Percentiles rank a stretch among this genome's conserved stretches.
Evolutionary conservation across 257 asterid genomes (phyloP).

Genomic region (Rehmannia glutinosa): DNA sequence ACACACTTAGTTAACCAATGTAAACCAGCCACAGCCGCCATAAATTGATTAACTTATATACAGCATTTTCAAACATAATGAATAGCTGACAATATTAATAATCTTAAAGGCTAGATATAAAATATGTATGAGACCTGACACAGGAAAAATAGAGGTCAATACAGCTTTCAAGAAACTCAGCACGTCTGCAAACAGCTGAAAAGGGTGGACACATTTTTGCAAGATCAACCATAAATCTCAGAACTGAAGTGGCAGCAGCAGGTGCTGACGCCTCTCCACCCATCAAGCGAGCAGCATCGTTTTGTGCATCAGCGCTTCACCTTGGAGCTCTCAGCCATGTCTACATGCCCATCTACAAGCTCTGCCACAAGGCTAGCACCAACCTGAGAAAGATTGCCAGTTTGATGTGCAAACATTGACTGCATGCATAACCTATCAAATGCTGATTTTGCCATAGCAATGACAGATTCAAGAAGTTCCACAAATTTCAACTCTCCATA

Average conservation of each 20-base stretch:
- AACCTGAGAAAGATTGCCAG: constrained; percentile 82
- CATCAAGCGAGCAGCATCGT: constrained; percentile 99
- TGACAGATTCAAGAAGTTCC: constrained; percentile 82
- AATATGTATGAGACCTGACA: constrained; percentile 59
- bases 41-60: constrained; percentile 4
- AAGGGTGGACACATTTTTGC: constrained; percentile 98
- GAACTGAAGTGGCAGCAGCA: constrained; percentile 96
- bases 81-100: not conserved
- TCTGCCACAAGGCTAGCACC: constrained; percentile 93
- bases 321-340: constrained; percentile 91
- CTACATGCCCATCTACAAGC: constrained; percentile 78
- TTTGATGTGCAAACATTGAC: constrained; percentile 82
- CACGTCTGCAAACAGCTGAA: constrained; percentile 82
- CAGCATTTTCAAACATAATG: constrained; percentile 11
- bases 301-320: constrained; percentile 99
- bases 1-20: constrained; percentile 13
- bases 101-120: constrained; percentile 6
- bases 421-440: constrained; percentile 86
- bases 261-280: constrained; percentile 99
- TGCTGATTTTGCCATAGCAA: constrained; percentile 97
- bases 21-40: constrained; percentile 7
- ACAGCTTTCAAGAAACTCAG: constrained; percentile 94
- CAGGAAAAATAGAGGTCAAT: constrained; percentile 94
- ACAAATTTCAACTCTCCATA: constrained; percentile 75
- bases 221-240: constrained; percentile 97